Conservation (phyloP, 108 stramenopile genomes). For the Epipyxis sp. region DNA sequence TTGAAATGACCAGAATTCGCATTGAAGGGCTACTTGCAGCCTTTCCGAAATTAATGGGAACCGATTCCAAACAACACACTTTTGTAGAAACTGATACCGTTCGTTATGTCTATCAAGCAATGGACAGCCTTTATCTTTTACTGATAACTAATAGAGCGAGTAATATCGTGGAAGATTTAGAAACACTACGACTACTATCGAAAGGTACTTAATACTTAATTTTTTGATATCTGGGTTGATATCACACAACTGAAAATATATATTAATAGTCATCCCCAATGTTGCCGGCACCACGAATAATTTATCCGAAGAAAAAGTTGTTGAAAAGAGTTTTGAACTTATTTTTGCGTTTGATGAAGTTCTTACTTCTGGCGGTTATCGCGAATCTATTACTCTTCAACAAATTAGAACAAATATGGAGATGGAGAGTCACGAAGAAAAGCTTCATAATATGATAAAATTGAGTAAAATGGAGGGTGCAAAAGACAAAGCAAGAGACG, state of each 20-base stretch:
- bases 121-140: conserved; percentile 90
- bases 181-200: conserved; percentile 87
- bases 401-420: conserved; percentile 84
- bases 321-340: conserved; percentile 86
- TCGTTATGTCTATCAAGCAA: conserved; percentile 92
- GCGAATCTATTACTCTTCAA: conserved; percentile 81
- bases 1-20: conserved; percentile 96
- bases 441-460: conserved; percentile 83
- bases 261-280: conserved; percentile 85
- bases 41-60: conserved; percentile 94
- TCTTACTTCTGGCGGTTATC: conserved; percentile 91
- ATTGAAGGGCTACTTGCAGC: conserved; percentile 96
- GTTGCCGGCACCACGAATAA: conserved; percentile 69
- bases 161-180: conserved; percentile 89
- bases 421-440: conserved; percentile 99
- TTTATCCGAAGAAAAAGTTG: conserved; percentile 79
- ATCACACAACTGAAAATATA: background rate
- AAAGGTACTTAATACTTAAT: too few species aligned
- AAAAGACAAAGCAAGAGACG: conserved; percentile 37
- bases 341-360: conserved; percentile 99
- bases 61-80: conserved; percentile 79
- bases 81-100: conserved; percentile 97
- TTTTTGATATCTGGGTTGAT: too few species aligned
- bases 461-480: conserved; percentile 82
- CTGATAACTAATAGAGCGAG: conserved; percentile 93